Conservation (phyloP, 495 filamentous ascomycete species). For the Penicillium angulare region DNA sequence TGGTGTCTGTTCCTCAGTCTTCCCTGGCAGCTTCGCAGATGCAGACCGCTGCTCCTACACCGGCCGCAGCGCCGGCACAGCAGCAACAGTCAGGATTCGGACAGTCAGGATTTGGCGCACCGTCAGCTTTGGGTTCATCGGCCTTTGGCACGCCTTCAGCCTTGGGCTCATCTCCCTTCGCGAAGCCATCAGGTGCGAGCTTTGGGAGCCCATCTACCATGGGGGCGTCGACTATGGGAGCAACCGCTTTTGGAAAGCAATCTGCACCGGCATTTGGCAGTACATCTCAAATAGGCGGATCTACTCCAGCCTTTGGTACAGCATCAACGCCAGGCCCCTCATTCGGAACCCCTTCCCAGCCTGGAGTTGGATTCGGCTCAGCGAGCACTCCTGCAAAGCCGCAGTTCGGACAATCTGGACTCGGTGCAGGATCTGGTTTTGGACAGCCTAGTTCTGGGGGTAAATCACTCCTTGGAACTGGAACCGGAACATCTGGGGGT, state of each 20-base stretch:
- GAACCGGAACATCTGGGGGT: conserved; percentile 27
- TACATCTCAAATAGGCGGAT: conserved; percentile 23
- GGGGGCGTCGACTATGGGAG: conserved; percentile 29
- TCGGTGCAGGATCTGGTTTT: conserved; percentile 48
- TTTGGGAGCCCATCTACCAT: conserved; percentile 42
- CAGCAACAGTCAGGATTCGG: conserved; percentile 41
- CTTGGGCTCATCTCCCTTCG: conserved; percentile 37
- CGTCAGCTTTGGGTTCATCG: conserved; percentile 39
- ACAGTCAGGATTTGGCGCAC: conserved; percentile 37
- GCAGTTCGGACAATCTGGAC: conserved; percentile 40
- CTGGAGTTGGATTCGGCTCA: conserved; percentile 27
- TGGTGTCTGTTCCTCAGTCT: conserved; percentile 41
- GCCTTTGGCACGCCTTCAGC: conserved; percentile 37
- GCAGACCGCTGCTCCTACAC: conserved; percentile 16
- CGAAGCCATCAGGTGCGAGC: conserved; percentile 24
- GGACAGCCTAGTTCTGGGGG: conserved; percentile 35
- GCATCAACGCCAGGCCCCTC: conserved; percentile 19
- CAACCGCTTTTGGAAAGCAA: conserved; percentile 38
- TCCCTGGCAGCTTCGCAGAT: conserved; percentile 18
- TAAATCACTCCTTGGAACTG: conserved; percentile 28
- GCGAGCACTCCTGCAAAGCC: conserved; percentile 28
- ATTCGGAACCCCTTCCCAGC: conserved; percentile 34
- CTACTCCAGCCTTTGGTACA: conserved; percentile 47
- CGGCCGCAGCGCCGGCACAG: conserved; percentile 8
- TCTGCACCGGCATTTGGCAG: conserved; percentile 22